phyloP scores from a whole-genome alignment of 1,139 yeast genomes.

The Diutina ranongensis region DNA sequence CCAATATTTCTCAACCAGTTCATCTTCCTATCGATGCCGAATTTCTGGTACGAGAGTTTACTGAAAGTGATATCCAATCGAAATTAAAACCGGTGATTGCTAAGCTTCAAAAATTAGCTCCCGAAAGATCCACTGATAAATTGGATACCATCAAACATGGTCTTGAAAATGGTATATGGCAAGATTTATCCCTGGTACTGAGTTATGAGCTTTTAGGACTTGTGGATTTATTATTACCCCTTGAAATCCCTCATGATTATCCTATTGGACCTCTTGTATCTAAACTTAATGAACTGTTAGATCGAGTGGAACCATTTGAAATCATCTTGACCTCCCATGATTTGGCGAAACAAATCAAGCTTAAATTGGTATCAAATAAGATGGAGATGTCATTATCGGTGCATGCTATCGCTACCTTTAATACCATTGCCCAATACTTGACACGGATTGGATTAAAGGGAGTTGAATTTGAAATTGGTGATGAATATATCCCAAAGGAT shows the following conservation, averaged over 20 bases:
- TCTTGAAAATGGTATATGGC: neutral
- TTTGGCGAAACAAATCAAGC: constrained; percentile 60
- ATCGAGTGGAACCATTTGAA: constrained; percentile 68
- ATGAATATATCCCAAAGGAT: constrained; percentile 50
- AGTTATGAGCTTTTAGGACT: neutral
- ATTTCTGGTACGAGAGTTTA: neutral
- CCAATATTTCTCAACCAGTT: neutral
- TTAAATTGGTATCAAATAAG: constrained; percentile 32
- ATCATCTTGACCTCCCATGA: constrained; percentile 36
- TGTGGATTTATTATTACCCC: neutral
- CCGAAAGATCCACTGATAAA: neutral
- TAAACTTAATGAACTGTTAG: constrained; percentile 63
- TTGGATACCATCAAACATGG: neutral
- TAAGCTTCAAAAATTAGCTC: neutral
- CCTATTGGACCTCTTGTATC: constrained; percentile 21
- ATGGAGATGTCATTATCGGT: constrained; percentile 47
- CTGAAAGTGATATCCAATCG: neutral
- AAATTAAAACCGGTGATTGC: neutral
- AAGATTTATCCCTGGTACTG: neutral
- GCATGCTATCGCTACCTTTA: constrained; percentile 86
- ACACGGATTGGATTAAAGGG: constrained; percentile 9
- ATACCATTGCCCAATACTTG: constrained; percentile 28
- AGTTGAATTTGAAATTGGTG: constrained; percentile 54
- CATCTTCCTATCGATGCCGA: neutral
- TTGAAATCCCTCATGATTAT: neutral